These are phyloP conservation scores for Paramecium biaurelia DNA, from an alignment of 73 alveolate species.

Conservation along the genomic window DNA sequence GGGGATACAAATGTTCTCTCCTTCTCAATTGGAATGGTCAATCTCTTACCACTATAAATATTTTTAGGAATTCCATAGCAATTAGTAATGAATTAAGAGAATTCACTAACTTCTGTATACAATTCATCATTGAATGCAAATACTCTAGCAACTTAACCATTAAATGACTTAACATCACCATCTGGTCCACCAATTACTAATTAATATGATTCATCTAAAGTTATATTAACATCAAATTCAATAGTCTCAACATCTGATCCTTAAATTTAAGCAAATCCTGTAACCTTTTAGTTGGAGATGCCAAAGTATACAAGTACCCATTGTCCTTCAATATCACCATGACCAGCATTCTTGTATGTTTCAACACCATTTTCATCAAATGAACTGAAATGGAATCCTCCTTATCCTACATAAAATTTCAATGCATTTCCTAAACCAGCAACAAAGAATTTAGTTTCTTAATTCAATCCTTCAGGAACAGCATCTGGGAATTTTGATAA, in stretches of 20 bases:
- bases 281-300: background rate
- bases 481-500: slow-evolving; percentile 35
- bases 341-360: background rate
- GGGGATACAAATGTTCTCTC: slow-evolving; percentile 37
- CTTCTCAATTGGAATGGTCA: slow-evolving; percentile 15
- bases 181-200: slow-evolving; percentile 1
- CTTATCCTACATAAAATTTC: background rate
- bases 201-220: background rate
- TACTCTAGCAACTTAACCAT: slow-evolving; percentile 45
- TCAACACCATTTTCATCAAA: slow-evolving; percentile 1
- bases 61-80: slow-evolving; percentile 33
- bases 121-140: slow-evolving; percentile 28
- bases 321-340: slow-evolving; percentile 39
- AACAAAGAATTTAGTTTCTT: background rate
- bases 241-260: background rate
- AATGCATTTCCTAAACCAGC: slow-evolving; percentile 36
- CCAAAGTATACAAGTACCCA: slow-evolving; percentile 12
- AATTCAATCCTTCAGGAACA: background rate
- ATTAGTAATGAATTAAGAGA: background rate
- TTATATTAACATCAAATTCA: background rate
- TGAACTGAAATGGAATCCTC: slow-evolving; percentile 44
- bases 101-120: background rate
- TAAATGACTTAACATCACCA: slow-evolving; percentile 3
- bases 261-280: slow-evolving; percentile 10
- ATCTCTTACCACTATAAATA: background rate